Evolutionary conservation across 345 rosid species (phyloP).

Genomic region (Crucihimalaya himalaica): DNA sequence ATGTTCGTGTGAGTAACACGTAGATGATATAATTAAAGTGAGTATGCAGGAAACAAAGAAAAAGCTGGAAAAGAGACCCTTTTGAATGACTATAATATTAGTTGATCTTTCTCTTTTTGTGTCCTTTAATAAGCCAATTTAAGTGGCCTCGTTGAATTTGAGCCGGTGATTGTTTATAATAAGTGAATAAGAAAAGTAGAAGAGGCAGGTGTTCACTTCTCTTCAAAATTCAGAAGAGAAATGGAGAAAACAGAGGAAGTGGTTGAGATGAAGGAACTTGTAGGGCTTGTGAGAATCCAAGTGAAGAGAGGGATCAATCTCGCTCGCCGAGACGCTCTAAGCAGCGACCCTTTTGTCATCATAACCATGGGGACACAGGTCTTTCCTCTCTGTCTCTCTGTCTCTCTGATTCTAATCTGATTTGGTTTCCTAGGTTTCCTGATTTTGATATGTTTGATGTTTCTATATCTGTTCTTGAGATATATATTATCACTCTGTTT

Average conservation of each 20-base stretch:
- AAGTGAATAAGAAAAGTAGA: conserved; percentile 7
- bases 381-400: not conserved
- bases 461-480: conserved; percentile 2
- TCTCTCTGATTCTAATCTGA: conserved; percentile 14
- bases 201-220: conserved; percentile 7
- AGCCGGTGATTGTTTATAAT: conserved; percentile 4
- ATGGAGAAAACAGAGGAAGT: conserved; percentile 12
- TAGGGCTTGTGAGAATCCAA: conserved; percentile 49
- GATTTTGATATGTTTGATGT: conserved; percentile 8
- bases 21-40: not conserved
- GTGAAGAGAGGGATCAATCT: conserved; percentile 53
- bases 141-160: conserved; percentile 23
- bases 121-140: not conserved
- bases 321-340: conserved; percentile 43
- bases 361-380: conserved; percentile 54
- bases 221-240: not conserved
- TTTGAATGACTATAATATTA: not conserved
- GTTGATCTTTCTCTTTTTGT: not conserved
- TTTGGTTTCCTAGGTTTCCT: not conserved
- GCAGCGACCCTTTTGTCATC: conserved; percentile 61
- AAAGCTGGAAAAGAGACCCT: not conserved
- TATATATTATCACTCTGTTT: not conserved
- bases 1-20: conserved; percentile 24
- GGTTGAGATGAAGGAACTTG: conserved; percentile 40
- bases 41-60: not conserved